Percentiles rank a stretch among this genome's conserved stretches.
phyloP scores from a whole-genome alignment of 2,329 filamentous ascomycete genomes.

The Penicillium freii region DNA sequence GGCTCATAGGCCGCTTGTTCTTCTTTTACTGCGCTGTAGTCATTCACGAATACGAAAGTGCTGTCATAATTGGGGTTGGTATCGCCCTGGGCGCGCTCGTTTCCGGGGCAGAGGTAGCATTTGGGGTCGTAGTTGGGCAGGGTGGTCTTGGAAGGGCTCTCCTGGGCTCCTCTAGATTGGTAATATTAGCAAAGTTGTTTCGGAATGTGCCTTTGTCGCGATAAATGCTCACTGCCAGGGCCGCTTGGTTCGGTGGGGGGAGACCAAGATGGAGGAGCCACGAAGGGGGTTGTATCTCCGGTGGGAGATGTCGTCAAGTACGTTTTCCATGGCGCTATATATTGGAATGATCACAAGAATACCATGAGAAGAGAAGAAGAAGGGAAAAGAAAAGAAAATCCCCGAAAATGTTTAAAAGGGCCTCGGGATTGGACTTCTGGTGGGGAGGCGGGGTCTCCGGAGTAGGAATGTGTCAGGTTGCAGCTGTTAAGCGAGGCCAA shows the following conservation, averaged over 20 bases:
- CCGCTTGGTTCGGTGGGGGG: conserved; percentile 91
- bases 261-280: conserved; percentile 89
- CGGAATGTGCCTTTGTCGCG: neutral
- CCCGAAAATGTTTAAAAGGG: conserved; percentile 1
- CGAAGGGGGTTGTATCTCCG: conserved; percentile 88
- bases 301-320: conserved; percentile 95
- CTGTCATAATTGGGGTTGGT: conserved; percentile 79
- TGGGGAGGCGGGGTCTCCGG: conserved; percentile 25
- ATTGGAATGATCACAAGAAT: conserved; percentile 2
- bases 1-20: conserved; percentile 75
- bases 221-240: conserved; percentile 84
- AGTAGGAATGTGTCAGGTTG: conserved; percentile 2
- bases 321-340: conserved; percentile 62
- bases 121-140: conserved; percentile 81
- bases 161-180: conserved; percentile 67
- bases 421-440: conserved; percentile 10
- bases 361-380: neutral
- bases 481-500: conserved; percentile 1
- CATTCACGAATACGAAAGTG: conserved; percentile 94
- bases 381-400: conserved; percentile 2
- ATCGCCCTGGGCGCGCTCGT: conserved; percentile 83
- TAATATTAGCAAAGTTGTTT: neutral
- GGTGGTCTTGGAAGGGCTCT: conserved; percentile 64
- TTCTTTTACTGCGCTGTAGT: conserved; percentile 96
- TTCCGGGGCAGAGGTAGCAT: conserved; percentile 94